Base-by-base conservation (phyloP, 164 flowering plant genomes). In the Berberis thunbergii region DNA sequence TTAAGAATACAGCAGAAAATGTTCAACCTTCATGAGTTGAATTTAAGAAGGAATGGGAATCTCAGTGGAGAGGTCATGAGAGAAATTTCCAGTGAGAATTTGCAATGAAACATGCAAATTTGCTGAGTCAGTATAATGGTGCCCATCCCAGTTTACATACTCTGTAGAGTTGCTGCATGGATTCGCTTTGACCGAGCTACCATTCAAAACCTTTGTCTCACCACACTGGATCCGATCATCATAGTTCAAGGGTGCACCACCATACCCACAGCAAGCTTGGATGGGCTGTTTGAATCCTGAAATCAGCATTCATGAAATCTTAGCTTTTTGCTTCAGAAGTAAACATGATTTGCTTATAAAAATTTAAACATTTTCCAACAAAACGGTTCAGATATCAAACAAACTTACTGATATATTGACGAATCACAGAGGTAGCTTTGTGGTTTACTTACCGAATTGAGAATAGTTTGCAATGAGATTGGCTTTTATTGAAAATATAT, bases 111-210 rank as follows among this genome's bases (percentile, higher is more conserved):
- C 82, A 68, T 73, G 65, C 62, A 64, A 76, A 70, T 91, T 91
- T 67, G 96, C 94, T 63, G 94, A 90, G 57, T 91, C 96, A 1
- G 90, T 87, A 71, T 87, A 88, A 73, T 91, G 96, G 52, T 78
- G 86, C 38, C 97, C 97, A 64, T 88, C 97, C 96, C 96, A 88
- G 46, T 71, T 87, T 44, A 91, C 75, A 68, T 89, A 81, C 57
- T 83, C 89, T 11, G 78, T 72, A 40, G 72, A 76, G 50, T 89
- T 85, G 57, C 67, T 63, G 54, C 96, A 91, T 1, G 75, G 81
- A 70, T 70, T 75, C 50, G 86, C 85, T 6, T 86, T 85, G 40
- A 83, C 82, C 4, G 73, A 66, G 63, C 62, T 86, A 57, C 97
- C 97, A 68, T 88, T 80, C 64, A 88, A 7, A 44, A 55, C 68